Percentiles rank a stretch among this genome's conserved stretches.
Conservation (phyloP, 805 yeast species). For the Torulaspora microellipsoides region DNA sequence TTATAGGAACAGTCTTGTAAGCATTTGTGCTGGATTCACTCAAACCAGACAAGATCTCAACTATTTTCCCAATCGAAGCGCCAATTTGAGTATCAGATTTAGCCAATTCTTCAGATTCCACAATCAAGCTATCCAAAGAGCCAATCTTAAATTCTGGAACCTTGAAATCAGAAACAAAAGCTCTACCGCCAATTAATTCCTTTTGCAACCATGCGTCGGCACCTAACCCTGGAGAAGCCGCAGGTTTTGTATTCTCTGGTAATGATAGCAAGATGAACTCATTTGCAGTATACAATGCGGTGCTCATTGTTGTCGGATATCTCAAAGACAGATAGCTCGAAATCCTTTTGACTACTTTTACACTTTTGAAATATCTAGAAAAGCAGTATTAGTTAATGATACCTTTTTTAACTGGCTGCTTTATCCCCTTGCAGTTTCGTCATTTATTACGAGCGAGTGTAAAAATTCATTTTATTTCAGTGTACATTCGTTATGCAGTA, state of each 20-base stretch:
- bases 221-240: conserved; percentile 40
- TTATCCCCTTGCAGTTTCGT: conserved; percentile 4
- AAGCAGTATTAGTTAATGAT: too few species aligned
- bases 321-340: background rate
- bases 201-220: conserved; percentile 51
- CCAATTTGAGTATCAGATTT: conserved; percentile 79
- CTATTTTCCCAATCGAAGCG: conserved; percentile 62
- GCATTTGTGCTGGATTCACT: conserved; percentile 41
- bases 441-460: too few species aligned
- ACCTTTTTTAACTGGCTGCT: conserved; percentile 6
- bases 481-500: too few species aligned
- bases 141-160: conserved; percentile 91
- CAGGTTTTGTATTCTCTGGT: conserved; percentile 53
- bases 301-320: conserved; percentile 17
- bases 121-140: conserved; percentile 85
- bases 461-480: too few species aligned
- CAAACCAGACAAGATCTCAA: conserved; percentile 62
- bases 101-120: conserved; percentile 82
- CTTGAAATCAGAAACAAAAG: conserved; percentile 51
- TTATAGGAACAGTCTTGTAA: conserved; percentile 49
- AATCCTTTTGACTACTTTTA: too few species aligned
- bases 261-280: conserved; percentile 49
- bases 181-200: conserved; percentile 51
- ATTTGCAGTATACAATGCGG: conserved; percentile 32
- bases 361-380: too few species aligned